Evolutionary conservation across 176 grass and related monocot species (phyloP).

Genomic region (Aegilops sharonensis): DNA sequence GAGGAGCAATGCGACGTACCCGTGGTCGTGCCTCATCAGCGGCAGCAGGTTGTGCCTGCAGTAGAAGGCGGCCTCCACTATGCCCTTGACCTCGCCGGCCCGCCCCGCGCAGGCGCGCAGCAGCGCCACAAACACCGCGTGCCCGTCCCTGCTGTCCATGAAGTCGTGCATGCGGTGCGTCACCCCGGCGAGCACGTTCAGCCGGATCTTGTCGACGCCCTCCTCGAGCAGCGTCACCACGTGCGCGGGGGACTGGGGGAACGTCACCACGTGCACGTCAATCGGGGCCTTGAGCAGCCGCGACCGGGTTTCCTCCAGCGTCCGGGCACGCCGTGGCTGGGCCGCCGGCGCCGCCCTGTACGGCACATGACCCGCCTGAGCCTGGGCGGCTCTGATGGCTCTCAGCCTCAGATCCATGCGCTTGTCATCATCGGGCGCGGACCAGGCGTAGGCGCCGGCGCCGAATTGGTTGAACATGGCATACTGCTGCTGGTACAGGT

Average conservation of each 20-base stretch:
- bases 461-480: background rate
- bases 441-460: background rate
- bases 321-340: background rate
- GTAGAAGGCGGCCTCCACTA: background rate
- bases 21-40: background rate
- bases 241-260: background rate
- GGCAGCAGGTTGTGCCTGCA: background rate
- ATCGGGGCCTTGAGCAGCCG: background rate
- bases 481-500: background rate
- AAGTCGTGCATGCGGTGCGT: background rate
- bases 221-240: conserved; percentile 5
- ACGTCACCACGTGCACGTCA: background rate
- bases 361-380: background rate
- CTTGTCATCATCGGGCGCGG: background rate
- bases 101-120: conserved; percentile 10
- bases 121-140: conserved; percentile 8
- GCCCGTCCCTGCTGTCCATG: background rate
- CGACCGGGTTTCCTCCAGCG: conserved; percentile 1
- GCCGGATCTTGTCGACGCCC: background rate
- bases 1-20: conserved; percentile 14
- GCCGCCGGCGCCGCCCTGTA: background rate
- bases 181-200: conserved; percentile 23
- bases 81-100: background rate
- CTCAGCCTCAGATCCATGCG: background rate
- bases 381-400: background rate